These are phyloP conservation scores for Linum usitatissimum DNA, from an alignment of 345 rosid species.

Conservation along the genomic window DNA sequence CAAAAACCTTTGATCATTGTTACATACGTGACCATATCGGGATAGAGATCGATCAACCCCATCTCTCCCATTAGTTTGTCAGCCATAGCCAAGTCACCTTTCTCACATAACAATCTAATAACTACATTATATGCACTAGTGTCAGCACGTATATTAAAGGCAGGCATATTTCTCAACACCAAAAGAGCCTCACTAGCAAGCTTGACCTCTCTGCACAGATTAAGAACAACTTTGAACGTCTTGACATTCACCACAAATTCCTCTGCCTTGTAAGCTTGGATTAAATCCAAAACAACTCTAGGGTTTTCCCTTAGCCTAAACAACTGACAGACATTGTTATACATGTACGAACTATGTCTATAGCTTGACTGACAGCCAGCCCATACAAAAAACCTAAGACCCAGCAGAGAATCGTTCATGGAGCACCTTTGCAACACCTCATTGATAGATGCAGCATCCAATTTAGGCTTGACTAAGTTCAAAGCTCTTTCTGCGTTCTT, in stretches of 20 bases:
- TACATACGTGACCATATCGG: conserved; percentile 52
- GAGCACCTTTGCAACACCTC: conserved; percentile 45
- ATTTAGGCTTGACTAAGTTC: conserved; percentile 25
- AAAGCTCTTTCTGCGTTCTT: conserved; percentile 41
- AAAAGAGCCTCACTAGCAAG: conserved; percentile 60
- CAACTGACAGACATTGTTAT: conserved; percentile 49
- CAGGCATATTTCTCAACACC: conserved; percentile 57
- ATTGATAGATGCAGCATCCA: conserved; percentile 42
- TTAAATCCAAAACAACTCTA: conserved; percentile 29
- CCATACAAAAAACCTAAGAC: conserved; percentile 77
- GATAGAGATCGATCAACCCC: conserved; percentile 48
- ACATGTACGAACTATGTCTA: conserved; percentile 57
- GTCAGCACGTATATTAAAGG: conserved; percentile 42
- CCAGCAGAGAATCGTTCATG: conserved; percentile 29
- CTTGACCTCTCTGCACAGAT: conserved; percentile 52
- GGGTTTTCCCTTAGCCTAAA: conserved; percentile 47
- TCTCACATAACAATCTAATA: conserved; percentile 55
- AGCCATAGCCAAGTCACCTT: conserved; percentile 49
- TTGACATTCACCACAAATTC: conserved; percentile 44
- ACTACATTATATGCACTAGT: conserved; percentile 44
- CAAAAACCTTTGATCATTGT: conserved; percentile 62
- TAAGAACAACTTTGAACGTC: conserved; percentile 47
- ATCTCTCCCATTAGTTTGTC: conserved; percentile 55
- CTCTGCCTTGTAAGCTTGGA: conserved; percentile 43
- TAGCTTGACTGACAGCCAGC: conserved; percentile 55